Percentiles rank a stretch among this genome's conserved stretches.
phyloP scores from a whole-genome alignment of 1,139 yeast species.

The Geotrichum reessii region DNA sequence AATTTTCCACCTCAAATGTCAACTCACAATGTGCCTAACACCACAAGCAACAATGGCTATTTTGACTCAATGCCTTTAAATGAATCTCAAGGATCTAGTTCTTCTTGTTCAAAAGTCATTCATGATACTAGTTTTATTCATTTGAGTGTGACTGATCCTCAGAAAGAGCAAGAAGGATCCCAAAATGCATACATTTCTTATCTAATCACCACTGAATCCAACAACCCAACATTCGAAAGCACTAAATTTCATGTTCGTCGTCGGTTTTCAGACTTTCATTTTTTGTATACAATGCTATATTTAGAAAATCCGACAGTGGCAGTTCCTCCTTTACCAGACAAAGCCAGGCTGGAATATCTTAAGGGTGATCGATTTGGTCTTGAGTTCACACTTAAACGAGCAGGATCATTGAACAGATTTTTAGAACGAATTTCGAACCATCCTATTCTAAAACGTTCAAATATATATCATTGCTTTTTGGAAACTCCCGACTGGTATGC shows the following conservation, averaged over 20 bases:
- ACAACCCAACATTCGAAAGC: slow-evolving; percentile 43
- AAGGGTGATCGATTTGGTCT: slow-evolving; percentile 88
- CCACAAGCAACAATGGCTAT: background rate
- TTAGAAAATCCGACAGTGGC: slow-evolving; percentile 80
- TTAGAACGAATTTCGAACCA: slow-evolving; percentile 68
- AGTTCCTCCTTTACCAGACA: slow-evolving; percentile 92
- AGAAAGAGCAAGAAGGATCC: slow-evolving; percentile 67
- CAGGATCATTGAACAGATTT: slow-evolving; percentile 77
- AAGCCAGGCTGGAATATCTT: slow-evolving; percentile 81
- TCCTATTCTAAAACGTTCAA: slow-evolving; percentile 63
- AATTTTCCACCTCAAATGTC: slow-evolving; percentile 7
- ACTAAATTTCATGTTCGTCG: slow-evolving; percentile 57
- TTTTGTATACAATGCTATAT: slow-evolving; percentile 63
- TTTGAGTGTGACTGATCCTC: slow-evolving; percentile 58
- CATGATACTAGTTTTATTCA: slow-evolving; percentile 23
- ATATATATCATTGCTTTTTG: slow-evolving; percentile 67
- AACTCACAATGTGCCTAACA: background rate
- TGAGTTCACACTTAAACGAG: slow-evolving; percentile 76
- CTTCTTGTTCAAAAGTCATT: background rate
- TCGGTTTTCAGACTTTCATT: slow-evolving; percentile 76
- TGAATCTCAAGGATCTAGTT: slow-evolving; percentile 1
- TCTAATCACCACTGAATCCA: slow-evolving; percentile 58
- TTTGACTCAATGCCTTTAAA: slow-evolving; percentile 7
- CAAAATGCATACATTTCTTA: slow-evolving; percentile 80
- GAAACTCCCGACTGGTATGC: slow-evolving; percentile 82